Evolutionary conservation across 2,329 filamentous ascomycete species (phyloP), one percentile per base, ranked within the genome.

Genomic region (Fusarium pseudograminearum): DNA sequence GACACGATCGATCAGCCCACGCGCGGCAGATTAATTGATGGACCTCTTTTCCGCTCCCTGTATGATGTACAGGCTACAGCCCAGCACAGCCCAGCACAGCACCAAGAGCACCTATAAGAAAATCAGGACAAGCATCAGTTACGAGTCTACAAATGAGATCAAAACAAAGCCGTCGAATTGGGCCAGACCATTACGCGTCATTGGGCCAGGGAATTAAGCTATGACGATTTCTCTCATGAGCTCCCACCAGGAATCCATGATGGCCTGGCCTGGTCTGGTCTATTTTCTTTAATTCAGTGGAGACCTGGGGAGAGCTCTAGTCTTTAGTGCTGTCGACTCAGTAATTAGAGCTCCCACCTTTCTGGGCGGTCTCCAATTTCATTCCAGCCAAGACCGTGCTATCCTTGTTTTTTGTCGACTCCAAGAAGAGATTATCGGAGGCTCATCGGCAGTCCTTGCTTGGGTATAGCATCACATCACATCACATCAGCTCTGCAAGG

Each of bases 1-100:
- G 57, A 68, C 64, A 57, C 58, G 55, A 71, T 72, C 55, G 56
- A 72, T 64, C 67, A 56, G 55, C 41, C 55, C 65, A 69, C 66
- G 31, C 26, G 33, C 26, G 33, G 59, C 42, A 51, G 24, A 38
- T 42, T 46, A 48, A 63, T 30, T 28, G 34, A 52, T 36, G 24
- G 22, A 16, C 41, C 16, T 42, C 28, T 30, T 22, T 24, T 42
- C 40, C 40, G 22, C 40, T 42, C 36, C 41, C 22, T 42, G 41
- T 42, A 42, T 15, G 41, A 40, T 40, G n/a, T 40, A 20, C 36
- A 18, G 7, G 7, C 4, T n/a, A n/a, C 33, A 34, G 16, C 33
- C 16, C 31, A 22, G 12, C 36, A 7, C n/a, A 40, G n/a, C n/a
- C 3, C 36, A 40, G 36, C 7, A 15, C n/a, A 22, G 36, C 36